These are phyloP conservation scores for Boletus fagicola DNA, from an alignment of 768 basidiomycete species.

Conservation along the genomic window DNA sequence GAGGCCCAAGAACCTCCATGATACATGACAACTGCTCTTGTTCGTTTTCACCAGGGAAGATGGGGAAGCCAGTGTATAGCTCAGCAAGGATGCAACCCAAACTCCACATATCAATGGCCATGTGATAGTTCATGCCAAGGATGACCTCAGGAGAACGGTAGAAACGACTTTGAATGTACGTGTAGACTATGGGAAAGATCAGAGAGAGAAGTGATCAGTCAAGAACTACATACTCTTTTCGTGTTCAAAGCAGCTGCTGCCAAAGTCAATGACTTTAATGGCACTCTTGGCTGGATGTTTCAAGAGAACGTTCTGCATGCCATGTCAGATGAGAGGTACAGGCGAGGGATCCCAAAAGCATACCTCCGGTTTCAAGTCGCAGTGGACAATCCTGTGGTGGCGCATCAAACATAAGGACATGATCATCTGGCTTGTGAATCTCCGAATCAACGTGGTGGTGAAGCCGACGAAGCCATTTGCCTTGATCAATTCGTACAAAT, in stretches of 20 bases:
- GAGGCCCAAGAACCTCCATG: constrained; percentile 97
- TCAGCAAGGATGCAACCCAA: constrained; percentile 97
- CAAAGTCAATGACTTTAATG: constrained; percentile 98
- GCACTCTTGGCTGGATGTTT: constrained; percentile 95
- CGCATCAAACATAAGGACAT: constrained; percentile 89
- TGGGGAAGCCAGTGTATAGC: constrained; percentile 94
- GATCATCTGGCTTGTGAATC: constrained; percentile 96
- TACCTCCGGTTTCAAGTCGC: constrained; percentile 98
- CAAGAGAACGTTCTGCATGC: constrained; percentile 81
- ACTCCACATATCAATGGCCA: constrained; percentile 99
- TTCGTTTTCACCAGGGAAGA: constrained; percentile 99
- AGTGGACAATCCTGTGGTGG: constrained; percentile 96
- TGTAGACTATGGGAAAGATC: constrained; percentile 69
- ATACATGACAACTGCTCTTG: constrained; percentile 98
- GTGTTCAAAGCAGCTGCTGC: constrained; percentile 96
- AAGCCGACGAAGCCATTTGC: constrained; percentile 99
- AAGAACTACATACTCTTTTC: constrained; percentile 83
- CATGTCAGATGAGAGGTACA: constrained; percentile 1
- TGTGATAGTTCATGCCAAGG: constrained; percentile 97
- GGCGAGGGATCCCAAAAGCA: constrained; percentile 21
- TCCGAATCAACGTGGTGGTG: constrained; percentile 88
- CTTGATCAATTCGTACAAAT: constrained; percentile 98
- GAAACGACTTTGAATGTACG: constrained; percentile 99
- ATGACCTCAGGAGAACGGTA: constrained; percentile 99
- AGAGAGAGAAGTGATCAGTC: neutral